Conservation (phyloP, 306 rosid species). For the Senna siamea region DNA sequence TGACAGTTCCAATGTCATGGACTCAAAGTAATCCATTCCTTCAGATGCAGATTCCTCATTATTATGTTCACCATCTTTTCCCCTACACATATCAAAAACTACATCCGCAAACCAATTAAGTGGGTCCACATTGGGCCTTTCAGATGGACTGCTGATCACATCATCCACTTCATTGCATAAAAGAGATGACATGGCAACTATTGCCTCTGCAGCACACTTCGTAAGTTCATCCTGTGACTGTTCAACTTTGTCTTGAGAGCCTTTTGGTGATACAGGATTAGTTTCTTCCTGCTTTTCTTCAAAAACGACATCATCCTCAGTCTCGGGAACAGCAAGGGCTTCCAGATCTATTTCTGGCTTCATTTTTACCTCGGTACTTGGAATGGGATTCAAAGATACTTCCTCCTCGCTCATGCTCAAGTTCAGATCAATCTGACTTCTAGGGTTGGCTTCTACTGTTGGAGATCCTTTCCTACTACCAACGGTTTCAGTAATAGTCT, state of each 20-base stretch:
- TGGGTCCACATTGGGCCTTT: conserved; percentile 48
- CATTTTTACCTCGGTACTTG: conserved; percentile 40
- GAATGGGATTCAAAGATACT: conserved; percentile 46
- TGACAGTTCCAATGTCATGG: conserved; percentile 69
- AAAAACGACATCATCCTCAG: conserved; percentile 49
- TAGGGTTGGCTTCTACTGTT: conserved; percentile 44
- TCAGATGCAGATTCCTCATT: conserved; percentile 54
- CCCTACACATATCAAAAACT: conserved; percentile 47
- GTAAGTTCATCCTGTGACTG: conserved; percentile 55
- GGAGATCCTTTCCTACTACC: conserved; percentile 46
- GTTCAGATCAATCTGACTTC: conserved; percentile 82
- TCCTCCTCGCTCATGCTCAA: conserved; percentile 65
- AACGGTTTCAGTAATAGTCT: conserved; percentile 38
- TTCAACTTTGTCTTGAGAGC: conserved; percentile 42
- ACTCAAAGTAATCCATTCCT: conserved; percentile 75
- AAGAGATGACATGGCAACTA: conserved; percentile 68
- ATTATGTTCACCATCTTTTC: conserved; percentile 40
- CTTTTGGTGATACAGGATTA: conserved; percentile 33
- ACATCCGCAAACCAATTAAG: conserved; percentile 85
- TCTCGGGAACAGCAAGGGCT: conserved; percentile 64
- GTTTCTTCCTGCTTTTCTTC: conserved; percentile 51
- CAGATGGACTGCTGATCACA: conserved; percentile 47
- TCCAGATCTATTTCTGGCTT: conserved; percentile 74
- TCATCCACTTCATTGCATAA: conserved; percentile 47
- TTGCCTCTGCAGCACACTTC: conserved; percentile 76